A percentile compares a stretch with the other conserved stretches of the same genome.
phyloP scores from a whole-genome alignment of 306 rosid species.

The Boehmeria nivea region DNA sequence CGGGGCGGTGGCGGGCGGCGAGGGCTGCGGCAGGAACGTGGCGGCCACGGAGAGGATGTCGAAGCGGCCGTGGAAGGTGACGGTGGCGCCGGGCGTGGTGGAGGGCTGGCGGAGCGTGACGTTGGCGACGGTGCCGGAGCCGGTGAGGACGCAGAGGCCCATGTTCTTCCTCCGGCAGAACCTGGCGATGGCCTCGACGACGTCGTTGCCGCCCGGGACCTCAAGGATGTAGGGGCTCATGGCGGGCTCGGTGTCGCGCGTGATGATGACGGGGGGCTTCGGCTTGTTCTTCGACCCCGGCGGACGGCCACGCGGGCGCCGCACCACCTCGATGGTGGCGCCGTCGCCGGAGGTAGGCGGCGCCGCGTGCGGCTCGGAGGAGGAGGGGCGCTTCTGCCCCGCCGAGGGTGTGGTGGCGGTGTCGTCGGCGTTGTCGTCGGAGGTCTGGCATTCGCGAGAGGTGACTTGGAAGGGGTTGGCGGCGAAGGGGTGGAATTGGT shows the following conservation, averaged over 20 bases:
- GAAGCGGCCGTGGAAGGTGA: slow-evolving; percentile 90
- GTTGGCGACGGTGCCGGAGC: slow-evolving; percentile 72
- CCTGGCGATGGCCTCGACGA: slow-evolving; percentile 61
- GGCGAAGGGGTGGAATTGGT: slow-evolving; percentile 29
- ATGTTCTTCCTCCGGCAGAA: slow-evolving; percentile 64
- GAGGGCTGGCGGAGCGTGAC: slow-evolving; percentile 86
- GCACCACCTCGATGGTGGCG: slow-evolving; percentile 60
- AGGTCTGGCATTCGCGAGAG: slow-evolving; percentile 40
- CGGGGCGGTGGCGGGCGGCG: slow-evolving; percentile 19
- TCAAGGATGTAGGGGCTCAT: slow-evolving; percentile 91
- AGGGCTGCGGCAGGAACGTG: slow-evolving; percentile 47
- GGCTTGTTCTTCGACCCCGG: slow-evolving; percentile 94
- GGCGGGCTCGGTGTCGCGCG: slow-evolving; percentile 67
- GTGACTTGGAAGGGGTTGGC: slow-evolving; percentile 45
- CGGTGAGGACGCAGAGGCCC: slow-evolving; percentile 64
- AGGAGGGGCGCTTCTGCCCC: slow-evolving; percentile 1
- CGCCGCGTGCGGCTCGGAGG: slow-evolving; percentile 14
- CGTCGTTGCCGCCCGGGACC: slow-evolving; percentile 69
- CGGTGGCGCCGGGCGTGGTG: slow-evolving; percentile 59
- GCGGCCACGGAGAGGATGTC: slow-evolving; percentile 77
- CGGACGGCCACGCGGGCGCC: slow-evolving; percentile 85
- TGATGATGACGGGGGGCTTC: slow-evolving; percentile 53
- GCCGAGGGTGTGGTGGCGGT: slow-evolving; percentile 27
- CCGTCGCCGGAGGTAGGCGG: slow-evolving; percentile 52
- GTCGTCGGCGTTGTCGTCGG: slow-evolving; percentile 49